Percentiles rank a stretch among this genome's conserved stretches.
phyloP scores from a whole-genome alignment of 2,329 filamentous ascomycete genomes.

The Hortaea sp. region DNA sequence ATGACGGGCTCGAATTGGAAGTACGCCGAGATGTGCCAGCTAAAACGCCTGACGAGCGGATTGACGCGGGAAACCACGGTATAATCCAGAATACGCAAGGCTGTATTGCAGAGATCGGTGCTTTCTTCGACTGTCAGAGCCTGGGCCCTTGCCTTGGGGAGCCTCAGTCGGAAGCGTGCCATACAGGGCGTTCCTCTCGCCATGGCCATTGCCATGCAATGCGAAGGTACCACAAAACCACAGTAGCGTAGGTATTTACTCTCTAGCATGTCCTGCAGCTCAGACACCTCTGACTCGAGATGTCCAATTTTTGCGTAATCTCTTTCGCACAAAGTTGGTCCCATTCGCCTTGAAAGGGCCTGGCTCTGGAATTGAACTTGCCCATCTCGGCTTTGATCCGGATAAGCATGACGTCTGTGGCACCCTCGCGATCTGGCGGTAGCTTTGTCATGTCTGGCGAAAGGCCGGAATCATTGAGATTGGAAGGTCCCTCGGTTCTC shows the following conservation, averaged over 20 bases:
- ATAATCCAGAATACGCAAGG: constrained; percentile 31
- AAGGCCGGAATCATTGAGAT: constrained; percentile 28
- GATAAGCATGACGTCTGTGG: constrained; percentile 45
- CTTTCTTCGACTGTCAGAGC: background rate
- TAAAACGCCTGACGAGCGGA: constrained; percentile 34
- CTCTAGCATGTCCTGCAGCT: constrained; percentile 34
- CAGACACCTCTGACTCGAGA: constrained; percentile 22
- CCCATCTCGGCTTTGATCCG: constrained; percentile 34
- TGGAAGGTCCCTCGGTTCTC: constrained; percentile 24
- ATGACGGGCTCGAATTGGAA: constrained; percentile 35
- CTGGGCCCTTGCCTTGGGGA: constrained; percentile 13
- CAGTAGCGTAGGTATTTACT: constrained; percentile 36
- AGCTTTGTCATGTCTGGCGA: constrained; percentile 35
- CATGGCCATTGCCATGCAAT: constrained; percentile 36
- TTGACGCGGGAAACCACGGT: constrained; percentile 32
- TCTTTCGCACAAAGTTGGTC: constrained; percentile 10
- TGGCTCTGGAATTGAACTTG: constrained; percentile 25
- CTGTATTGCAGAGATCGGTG: constrained; percentile 27
- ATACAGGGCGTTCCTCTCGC: constrained; percentile 33
- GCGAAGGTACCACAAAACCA: constrained; percentile 32
- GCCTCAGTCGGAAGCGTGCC: constrained; percentile 37
- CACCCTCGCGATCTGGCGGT: constrained; percentile 39
- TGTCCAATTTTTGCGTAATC: constrained; percentile 7
- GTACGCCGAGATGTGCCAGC: constrained; percentile 43
- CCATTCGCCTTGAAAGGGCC: constrained; percentile 12